Evolutionary conservation across 805 yeast genomes (phyloP).

Genomic region (Wickerhamiella brachini): DNA sequence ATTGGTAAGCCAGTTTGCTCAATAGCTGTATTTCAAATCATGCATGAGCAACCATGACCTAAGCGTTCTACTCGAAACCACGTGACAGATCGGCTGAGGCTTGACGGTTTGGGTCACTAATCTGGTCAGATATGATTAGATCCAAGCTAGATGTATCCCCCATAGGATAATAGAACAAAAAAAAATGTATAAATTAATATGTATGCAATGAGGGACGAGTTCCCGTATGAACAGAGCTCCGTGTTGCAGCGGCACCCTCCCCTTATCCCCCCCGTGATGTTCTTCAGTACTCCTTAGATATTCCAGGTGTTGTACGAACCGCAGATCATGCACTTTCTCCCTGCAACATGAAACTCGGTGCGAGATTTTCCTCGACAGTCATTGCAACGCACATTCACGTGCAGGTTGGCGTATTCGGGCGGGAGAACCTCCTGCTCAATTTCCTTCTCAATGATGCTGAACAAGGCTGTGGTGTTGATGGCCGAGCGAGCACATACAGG

Average conservation of each 20-base stretch:
- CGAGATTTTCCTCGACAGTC: slow-evolving; percentile 79
- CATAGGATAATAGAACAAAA: too few species aligned
- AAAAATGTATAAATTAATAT: too few species aligned
- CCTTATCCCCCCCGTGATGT: too few species aligned
- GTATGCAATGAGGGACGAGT: too few species aligned
- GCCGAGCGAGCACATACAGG: slow-evolving; percentile 81
- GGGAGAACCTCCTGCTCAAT: slow-evolving; percentile 67
- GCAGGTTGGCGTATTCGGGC: slow-evolving; percentile 63
- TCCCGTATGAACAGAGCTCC: too few species aligned
- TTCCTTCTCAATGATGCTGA: slow-evolving; percentile 75
- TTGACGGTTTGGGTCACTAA: too few species aligned
- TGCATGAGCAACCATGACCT: too few species aligned
- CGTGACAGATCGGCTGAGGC: not conserved
- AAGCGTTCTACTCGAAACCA: too few species aligned
- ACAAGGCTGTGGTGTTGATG: slow-evolving; percentile 76
- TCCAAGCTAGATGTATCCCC: too few species aligned
- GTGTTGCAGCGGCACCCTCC: too few species aligned
- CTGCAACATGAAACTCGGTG: slow-evolving; percentile 67
- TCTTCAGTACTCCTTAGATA: too few species aligned
- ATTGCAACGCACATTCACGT: slow-evolving; percentile 52
- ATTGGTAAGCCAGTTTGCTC: not conserved
- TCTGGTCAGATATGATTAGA: too few species aligned
- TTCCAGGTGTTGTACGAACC: slow-evolving; percentile 62
- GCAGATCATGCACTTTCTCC: slow-evolving; percentile 78
- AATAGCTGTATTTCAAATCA: not conserved